These are phyloP conservation scores for Naganishia albida DNA, from an alignment of 1,284 basidiomycete genomes.

Conservation along the genomic window DNA sequence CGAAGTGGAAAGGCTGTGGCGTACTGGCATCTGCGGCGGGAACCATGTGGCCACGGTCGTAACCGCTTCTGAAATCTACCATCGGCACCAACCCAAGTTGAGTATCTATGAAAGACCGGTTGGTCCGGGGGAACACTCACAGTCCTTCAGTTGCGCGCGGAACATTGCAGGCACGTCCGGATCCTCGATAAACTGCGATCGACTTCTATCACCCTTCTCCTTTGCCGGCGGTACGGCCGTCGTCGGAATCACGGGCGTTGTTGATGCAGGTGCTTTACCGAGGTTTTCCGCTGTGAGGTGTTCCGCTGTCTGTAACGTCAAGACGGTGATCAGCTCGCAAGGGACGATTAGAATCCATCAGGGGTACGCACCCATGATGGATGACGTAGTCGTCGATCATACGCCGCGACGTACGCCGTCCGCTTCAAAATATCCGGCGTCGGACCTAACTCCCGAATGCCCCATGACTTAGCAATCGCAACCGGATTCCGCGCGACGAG, in stretches of 20 bases:
- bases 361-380: constrained; percentile 76
- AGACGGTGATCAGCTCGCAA: background rate
- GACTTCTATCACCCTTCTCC: constrained; percentile 66
- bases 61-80: constrained; percentile 81
- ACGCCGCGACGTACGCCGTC: constrained; percentile 81
- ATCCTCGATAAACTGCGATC: constrained; percentile 87
- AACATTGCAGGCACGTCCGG: constrained; percentile 73
- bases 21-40: constrained; percentile 94
- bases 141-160: constrained; percentile 82
- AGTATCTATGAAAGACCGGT: no score
- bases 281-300: constrained; percentile 71
- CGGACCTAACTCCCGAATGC: constrained; percentile 65
- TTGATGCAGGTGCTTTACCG: constrained; percentile 35
- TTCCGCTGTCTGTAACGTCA: constrained; percentile 72
- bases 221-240: constrained; percentile 43
- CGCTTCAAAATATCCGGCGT: constrained; percentile 76
- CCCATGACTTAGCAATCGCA: background rate
- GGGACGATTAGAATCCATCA: background rate
- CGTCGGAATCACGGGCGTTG: constrained; percentile 31
- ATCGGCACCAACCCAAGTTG: background rate
- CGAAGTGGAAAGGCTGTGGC: constrained; percentile 26
- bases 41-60: constrained; percentile 97
- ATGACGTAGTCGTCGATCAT: constrained; percentile 86
- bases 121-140: constrained; percentile 44
- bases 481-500: background rate